Evolutionary conservation across 2,329 filamentous ascomycete species (phyloP), one percentile per base, ranked within the genome.

Genomic region (Xylaria sp.): DNA sequence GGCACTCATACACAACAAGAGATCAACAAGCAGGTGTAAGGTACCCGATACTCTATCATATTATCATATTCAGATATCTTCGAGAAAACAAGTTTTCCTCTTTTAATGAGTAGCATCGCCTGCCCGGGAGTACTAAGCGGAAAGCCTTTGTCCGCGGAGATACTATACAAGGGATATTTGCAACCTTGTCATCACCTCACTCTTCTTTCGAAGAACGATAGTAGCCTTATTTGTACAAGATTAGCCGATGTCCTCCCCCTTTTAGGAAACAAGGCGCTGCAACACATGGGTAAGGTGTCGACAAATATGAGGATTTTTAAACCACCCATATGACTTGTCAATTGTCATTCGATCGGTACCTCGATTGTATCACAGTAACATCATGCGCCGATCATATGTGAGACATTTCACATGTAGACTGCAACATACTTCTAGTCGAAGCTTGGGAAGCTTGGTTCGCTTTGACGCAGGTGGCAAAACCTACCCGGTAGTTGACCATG

Each of bases 321-420:
- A 48, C 48, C 48, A 65, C 50, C 6, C 15, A 32, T 32, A 56
- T 60, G 36, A 55, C 56, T 60, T 13, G 56, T 60, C 50, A 65
- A 20, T n/a, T 56, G 13, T 30, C 23, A 15, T 50, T 13, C 36
- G 57, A 56, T 60, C 25, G 23, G 18, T 46, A 39, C 56, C n/a
- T 20, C 20, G 48, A 50, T 60, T 28, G 10, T 18, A 28, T 9
- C 9, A 53, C n/a, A n/a, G n/a, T n/a, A 55, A 18, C 53, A 46
- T 23, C 28, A 6, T 55, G 4, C 28, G 36, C 41, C 9, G 39
- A 65, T 65, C 62, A 32, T 30, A 20, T 39, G 20, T 18, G 7
- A 32, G 18, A 20, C 18, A 39, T 30, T 52, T n/a, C 48, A 52
- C 25, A 20, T 46, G 43, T 25, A 23, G 4, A 45, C n/a, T 45